phyloP scores from a whole-genome alignment of 768 basidiomycete genomes.

The Lepiota subincarnata region DNA sequence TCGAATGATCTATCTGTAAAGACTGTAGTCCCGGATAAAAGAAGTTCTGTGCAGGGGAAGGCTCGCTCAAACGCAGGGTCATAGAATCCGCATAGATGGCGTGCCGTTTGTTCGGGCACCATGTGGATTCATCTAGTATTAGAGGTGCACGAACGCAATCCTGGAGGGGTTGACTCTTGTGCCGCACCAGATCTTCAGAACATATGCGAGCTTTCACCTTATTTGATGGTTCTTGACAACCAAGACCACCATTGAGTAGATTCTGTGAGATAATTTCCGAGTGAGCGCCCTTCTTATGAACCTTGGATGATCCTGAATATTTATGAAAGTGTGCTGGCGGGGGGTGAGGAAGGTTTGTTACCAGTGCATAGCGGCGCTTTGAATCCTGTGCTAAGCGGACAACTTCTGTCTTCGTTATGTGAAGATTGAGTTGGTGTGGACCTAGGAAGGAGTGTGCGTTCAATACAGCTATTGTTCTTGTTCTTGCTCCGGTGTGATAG shows the following conservation, averaged over 20 bases:
- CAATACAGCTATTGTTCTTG: too few relatives aligned
- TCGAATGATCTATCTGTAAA: not conserved
- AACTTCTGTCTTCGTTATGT: too few relatives aligned
- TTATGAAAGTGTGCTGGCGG: not conserved
- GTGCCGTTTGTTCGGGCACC: slow-evolving; percentile 26
- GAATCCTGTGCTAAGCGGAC: too few relatives aligned
- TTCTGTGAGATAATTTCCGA: not conserved
- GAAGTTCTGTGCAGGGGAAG: too few relatives aligned
- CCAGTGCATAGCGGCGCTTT: not conserved
- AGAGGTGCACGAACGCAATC: not conserved
- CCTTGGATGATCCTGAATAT: not conserved
- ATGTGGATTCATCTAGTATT: not conserved
- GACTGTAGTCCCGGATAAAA: not conserved
- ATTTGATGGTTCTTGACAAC: not conserved
- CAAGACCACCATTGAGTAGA: not conserved
- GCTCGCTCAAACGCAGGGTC: slow-evolving; percentile 18
- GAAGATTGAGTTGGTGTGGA: too few relatives aligned
- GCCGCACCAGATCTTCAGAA: slow-evolving; percentile 1
- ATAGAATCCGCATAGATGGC: slow-evolving; percentile 33
- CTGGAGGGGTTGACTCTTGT: not conserved
- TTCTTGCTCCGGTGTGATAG: too few relatives aligned
- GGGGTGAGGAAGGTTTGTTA: not conserved
- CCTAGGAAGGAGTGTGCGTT: too few relatives aligned
- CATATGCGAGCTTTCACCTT: not conserved
- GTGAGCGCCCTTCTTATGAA: not conserved